A percentile compares a stretch with the other conserved stretches of the same genome.
phyloP scores from a whole-genome alignment of 306 rosid species.

The Malus orientalis region DNA sequence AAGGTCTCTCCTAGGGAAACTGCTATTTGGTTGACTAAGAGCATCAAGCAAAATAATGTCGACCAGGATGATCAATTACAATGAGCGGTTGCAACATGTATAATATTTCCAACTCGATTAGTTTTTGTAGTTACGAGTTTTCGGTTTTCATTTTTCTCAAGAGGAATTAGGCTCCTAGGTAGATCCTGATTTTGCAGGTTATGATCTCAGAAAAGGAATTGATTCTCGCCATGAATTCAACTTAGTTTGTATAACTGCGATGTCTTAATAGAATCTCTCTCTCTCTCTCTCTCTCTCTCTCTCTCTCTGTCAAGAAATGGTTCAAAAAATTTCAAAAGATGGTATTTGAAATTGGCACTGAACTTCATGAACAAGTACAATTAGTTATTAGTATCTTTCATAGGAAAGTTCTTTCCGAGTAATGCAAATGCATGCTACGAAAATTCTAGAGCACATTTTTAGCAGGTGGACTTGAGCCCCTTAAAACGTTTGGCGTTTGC shows the following conservation, averaged over 20 bases:
- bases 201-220: constrained; percentile 1
- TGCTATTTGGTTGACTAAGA: constrained; percentile 96
- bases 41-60: constrained; percentile 68
- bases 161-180: constrained; percentile 33
- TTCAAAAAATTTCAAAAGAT: background rate
- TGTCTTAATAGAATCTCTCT: background rate
- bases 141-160: constrained; percentile 12
- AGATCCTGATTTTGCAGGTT: constrained; percentile 32
- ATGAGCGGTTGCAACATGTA: constrained; percentile 23
- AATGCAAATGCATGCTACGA: background rate
- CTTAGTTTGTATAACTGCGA: constrained; percentile 3
- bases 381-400: background rate
- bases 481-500: background rate
- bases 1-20: constrained; percentile 98
- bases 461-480: too few relatives aligned
- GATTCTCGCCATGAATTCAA: constrained; percentile 11
- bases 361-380: constrained; percentile 1
- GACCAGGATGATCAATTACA: constrained; percentile 40
- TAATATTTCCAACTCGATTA: constrained; percentile 17
- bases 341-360: background rate
- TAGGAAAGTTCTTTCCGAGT: background rate
- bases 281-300: background rate
- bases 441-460: background rate
- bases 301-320: background rate
- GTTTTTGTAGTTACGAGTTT: constrained; percentile 16